Evolutionary conservation across 495 filamentous ascomycete species (phyloP), one percentile per base, ranked within the genome.

Genomic region (Pseudomonodictys pantanalensis): DNA sequence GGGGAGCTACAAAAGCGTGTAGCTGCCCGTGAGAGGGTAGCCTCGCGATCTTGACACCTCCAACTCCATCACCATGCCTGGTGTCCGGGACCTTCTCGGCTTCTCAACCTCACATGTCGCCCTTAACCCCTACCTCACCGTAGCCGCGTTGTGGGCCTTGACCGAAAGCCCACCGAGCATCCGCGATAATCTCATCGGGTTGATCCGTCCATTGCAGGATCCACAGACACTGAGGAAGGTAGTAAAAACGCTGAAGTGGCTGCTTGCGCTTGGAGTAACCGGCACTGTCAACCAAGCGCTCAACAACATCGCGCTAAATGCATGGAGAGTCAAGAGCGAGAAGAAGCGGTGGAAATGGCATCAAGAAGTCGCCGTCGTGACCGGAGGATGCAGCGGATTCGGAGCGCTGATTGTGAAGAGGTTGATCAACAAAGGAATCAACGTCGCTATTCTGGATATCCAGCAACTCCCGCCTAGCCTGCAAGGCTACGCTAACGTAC

Each of bases 321-420:
- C 78, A 41, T 83, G 79, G 75, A 72, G 70, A 7, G 28, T 70
- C 23, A 63, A 49, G 58, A 58, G 58, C 23, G 73, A 71, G 0
- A 72, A 71, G 6, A 45, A 42, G 17, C 47, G 53, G 18, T 69
- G 76, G 52, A 55, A 69, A 32, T 70, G 74, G 47, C 64, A 73
- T 3, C 74, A 74, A 7, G 83, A 86, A 66, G 69, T 85, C 39
- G 77, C 81, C 1, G 72, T 86, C 20, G 51, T 86, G 20, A 86
- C 83, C 0, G 83, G 83, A 2, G 83, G 82, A 18, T 76, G 75
- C 58, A 77, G 76, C 52, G 83, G 82, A 17, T 82, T 86, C 54
- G 83, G 83, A 45, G 74, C 74, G 60, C 68, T 76, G 23, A 69
- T 83, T 20, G 72, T 76, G 58, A 69, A 77, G 22, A 71, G 76